Evolutionary conservation across 179 eudicot species (phyloP), one percentile per base, ranked within the genome.

Genomic region (Spinacia oleracea): DNA sequence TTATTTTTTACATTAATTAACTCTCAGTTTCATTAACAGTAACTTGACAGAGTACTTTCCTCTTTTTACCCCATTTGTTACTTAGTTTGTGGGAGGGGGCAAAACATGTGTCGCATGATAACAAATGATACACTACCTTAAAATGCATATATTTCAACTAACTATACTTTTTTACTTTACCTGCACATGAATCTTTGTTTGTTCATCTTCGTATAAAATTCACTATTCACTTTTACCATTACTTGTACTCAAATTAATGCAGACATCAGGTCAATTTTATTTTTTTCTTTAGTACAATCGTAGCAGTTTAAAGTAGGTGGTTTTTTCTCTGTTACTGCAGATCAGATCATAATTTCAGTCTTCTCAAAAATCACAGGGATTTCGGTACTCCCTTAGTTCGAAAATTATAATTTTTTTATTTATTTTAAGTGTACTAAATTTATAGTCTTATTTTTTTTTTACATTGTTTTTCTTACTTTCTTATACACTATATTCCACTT

Each of bases 121-220:
- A 60, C 40, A 76, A 59, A 35, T 76, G 72, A 70, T 81, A 11
- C 65, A 76, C 48, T 77, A n/a, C 76, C 66, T 62, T 68, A 73
- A 63, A 81, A 69, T 38, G 40, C 74, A 69, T 60, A 8, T 42
- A 80, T 75, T 80, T 80, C 76, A 75, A 76, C 76, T 46, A 75
- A 68, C 62, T 80, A 48, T 79, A 74, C 35, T 31, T 25, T 72
- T 60, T 72, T 11, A 34, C 73, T 70, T 71, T 74, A n/a, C 3
- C 55, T 70, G 63, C 10, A 35, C 25, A 62, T 72, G 15, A 32
- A 45, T 68, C 74, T 66, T 79, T 59, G 70, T 79, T 74, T 74
- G 74, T 69, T 63, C 53, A 64, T 79, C 15, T 4, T 29, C 18
- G 72, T 65, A 67, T 73, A 67, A 74, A 53, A 4, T 2, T 55